These are phyloP conservation scores for Nicotiana tabacum DNA, from an alignment of 257 asterid genomes.

Conservation along the genomic window DNA sequence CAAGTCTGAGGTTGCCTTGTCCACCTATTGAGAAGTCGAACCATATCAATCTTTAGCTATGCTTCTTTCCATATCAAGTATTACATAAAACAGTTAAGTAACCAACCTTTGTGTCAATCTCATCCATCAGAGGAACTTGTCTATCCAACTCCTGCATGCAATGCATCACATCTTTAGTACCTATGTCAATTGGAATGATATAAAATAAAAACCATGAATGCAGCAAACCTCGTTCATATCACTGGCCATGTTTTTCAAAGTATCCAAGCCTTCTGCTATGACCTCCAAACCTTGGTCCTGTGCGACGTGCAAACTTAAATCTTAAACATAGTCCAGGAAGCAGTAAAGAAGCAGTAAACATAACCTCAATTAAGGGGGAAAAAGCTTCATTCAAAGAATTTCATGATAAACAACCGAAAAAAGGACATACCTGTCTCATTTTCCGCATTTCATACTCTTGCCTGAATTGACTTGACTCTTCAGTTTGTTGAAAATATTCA, in stretches of 20 bases:
- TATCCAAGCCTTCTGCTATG: conserved; percentile 90
- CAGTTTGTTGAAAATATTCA: conserved; percentile 92
- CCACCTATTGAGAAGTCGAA: conserved; percentile 57
- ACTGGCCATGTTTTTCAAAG: conserved; percentile 85
- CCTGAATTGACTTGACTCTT: conserved; percentile 83
- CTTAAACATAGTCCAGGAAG: conserved; percentile 6
- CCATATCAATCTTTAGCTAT: conserved; percentile 6
- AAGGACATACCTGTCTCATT: conserved; percentile 78
- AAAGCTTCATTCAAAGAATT: neutral
- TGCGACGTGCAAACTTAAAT: conserved; percentile 5
- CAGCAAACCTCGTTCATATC: conserved; percentile 95
- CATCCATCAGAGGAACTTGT: conserved; percentile 99
- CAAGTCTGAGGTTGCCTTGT: conserved; percentile 86
- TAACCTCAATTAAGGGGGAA: neutral
- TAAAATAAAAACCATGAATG: conserved; percentile 9
- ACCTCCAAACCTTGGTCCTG: conserved; percentile 97
- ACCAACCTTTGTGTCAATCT: conserved; percentile 90
- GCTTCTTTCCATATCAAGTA: neutral
- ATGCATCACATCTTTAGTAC: neutral
- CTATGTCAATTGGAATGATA: conserved; percentile 13
- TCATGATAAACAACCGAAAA: conserved; percentile 10
- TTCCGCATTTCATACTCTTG: conserved; percentile 98
- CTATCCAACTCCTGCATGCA: conserved; percentile 84
- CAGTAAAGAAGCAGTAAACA: neutral
- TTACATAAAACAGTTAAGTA: neutral